A percentile compares a stretch with the other conserved stretches of the same genome.
Conservation (phyloP, 2,329 filamentous ascomycete species). For the Fusarium proliferatum region DNA sequence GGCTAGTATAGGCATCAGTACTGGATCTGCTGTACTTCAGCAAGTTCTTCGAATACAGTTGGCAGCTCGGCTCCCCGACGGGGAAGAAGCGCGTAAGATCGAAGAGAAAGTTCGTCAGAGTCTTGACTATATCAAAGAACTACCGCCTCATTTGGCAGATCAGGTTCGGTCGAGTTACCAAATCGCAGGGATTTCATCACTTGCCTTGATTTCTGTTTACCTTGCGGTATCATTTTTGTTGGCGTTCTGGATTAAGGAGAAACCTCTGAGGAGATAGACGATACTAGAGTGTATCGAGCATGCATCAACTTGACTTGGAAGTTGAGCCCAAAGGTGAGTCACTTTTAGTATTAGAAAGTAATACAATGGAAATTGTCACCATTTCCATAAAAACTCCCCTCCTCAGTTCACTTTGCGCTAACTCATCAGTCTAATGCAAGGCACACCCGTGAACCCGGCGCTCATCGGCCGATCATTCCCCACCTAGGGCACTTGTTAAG, state of each 20-base stretch:
- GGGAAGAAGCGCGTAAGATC: conserved; percentile 71
- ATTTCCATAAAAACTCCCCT: not conserved
- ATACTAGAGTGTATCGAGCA: not conserved
- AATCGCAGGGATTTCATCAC: conserved; percentile 54
- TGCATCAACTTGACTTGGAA: not conserved
- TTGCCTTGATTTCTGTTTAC: conserved; percentile 54
- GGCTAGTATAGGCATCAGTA: conserved; percentile 79
- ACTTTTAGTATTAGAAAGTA: not conserved
- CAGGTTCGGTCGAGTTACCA: conserved; percentile 76
- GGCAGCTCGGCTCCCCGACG: conserved; percentile 62
- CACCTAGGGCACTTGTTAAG: not conserved
- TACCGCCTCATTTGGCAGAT: conserved; percentile 68
- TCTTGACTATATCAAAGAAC: conserved; percentile 72
- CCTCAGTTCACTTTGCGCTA: not conserved
- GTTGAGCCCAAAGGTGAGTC: not conserved
- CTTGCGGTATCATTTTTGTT: conserved; percentile 53
- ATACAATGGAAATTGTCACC: not conserved
- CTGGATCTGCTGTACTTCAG: conserved; percentile 78
- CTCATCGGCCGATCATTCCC: not conserved
- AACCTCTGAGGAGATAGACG: conserved; percentile 57
- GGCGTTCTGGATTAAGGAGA: conserved; percentile 67
- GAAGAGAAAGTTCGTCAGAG: conserved; percentile 76
- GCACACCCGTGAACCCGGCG: not conserved
- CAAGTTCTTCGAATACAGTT: conserved; percentile 71
- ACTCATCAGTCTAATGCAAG: conserved; percentile 3